Conservation (phyloP, 495 filamentous ascomycete species). For the Terfezia claveryi region DNA sequence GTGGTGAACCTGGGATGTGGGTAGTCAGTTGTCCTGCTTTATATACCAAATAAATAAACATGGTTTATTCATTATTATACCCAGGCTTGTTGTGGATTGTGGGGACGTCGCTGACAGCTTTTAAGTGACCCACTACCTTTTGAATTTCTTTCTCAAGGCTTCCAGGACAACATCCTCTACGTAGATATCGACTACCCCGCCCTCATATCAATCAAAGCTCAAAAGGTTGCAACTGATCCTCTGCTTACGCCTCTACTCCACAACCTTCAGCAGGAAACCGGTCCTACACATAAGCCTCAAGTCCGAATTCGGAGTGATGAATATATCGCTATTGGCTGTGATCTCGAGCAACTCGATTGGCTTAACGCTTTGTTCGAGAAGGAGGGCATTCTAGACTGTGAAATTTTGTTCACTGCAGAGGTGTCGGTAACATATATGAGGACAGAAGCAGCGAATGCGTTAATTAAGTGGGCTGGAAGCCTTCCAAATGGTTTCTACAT, state of each 20-base stretch:
- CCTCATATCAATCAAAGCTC: conserved; percentile 52
- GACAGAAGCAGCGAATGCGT: conserved; percentile 41
- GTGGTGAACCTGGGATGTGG: conserved; percentile 79
- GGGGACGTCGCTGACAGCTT: conserved; percentile 5
- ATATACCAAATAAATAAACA: neutral
- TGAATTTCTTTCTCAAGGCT: conserved; percentile 41
- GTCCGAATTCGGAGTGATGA: conserved; percentile 38
- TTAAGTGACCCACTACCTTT: conserved; percentile 76
- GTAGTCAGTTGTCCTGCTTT: conserved; percentile 37
- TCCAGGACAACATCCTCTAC: conserved; percentile 38
- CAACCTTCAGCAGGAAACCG: conserved; percentile 27
- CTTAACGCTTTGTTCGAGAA: conserved; percentile 34
- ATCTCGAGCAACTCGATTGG: conserved; percentile 41
- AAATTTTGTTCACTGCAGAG: conserved; percentile 63
- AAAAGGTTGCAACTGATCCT: conserved; percentile 26
- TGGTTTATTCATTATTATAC: neutral
- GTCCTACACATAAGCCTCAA: conserved; percentile 21
- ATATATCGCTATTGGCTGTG: conserved; percentile 66
- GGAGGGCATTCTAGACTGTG: conserved; percentile 33
- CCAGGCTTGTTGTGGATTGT: neutral
- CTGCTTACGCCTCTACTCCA: conserved; percentile 35
- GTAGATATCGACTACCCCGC: conserved; percentile 76
- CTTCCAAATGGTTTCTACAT: conserved; percentile 35
- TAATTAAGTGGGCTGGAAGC: conserved; percentile 47
- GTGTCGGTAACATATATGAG: conserved; percentile 88